A percentile compares a stretch with the other conserved stretches of the same genome.
These are phyloP conservation scores for Clavispora fructus DNA, from an alignment of 805 yeast genomes.

Conservation along the genomic window DNA sequence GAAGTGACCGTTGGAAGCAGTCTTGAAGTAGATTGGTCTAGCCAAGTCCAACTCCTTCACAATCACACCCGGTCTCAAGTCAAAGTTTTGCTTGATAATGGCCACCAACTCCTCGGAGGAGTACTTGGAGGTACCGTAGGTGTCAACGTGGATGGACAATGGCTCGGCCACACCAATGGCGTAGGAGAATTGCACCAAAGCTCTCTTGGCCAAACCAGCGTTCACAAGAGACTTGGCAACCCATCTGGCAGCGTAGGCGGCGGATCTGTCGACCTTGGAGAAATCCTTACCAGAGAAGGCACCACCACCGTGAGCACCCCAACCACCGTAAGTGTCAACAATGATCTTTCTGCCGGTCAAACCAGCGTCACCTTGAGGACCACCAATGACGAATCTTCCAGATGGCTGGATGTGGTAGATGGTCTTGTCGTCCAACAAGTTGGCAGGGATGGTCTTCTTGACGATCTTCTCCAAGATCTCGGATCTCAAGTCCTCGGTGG, in stretches of 20 bases:
- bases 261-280: slow-evolving; percentile 99
- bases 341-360: slow-evolving; percentile 98
- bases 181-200: slow-evolving; percentile 95
- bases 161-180: slow-evolving; percentile 99
- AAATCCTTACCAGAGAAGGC: slow-evolving; percentile 99
- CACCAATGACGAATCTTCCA: slow-evolving; percentile 99
- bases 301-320: slow-evolving; percentile 99
- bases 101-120: slow-evolving; percentile 85
- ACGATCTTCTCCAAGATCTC: slow-evolving; percentile 75
- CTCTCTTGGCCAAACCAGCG: slow-evolving; percentile 95
- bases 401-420: slow-evolving; percentile 98
- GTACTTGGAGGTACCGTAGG: slow-evolving; percentile 95
- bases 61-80: slow-evolving; percentile 98
- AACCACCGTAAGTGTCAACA: slow-evolving; percentile 99
- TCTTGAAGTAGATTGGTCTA: slow-evolving; percentile 97
- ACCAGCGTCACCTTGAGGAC: slow-evolving; percentile 99
- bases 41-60: slow-evolving; percentile 96
- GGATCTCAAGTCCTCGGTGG: slow-evolving; percentile 86
- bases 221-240: slow-evolving; percentile 96
- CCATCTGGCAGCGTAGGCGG: slow-evolving; percentile 99
- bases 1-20: slow-evolving; percentile 99
- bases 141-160: slow-evolving; percentile 92
- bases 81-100: slow-evolving; percentile 91
- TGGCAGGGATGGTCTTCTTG: slow-evolving; percentile 87
- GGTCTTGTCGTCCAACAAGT: slow-evolving; percentile 90